Evolutionary conservation across 371 early-diverging fungal genomes (phyloP), one percentile per base, ranked within the genome.

Genomic region (Apophysomyces variabilis): DNA sequence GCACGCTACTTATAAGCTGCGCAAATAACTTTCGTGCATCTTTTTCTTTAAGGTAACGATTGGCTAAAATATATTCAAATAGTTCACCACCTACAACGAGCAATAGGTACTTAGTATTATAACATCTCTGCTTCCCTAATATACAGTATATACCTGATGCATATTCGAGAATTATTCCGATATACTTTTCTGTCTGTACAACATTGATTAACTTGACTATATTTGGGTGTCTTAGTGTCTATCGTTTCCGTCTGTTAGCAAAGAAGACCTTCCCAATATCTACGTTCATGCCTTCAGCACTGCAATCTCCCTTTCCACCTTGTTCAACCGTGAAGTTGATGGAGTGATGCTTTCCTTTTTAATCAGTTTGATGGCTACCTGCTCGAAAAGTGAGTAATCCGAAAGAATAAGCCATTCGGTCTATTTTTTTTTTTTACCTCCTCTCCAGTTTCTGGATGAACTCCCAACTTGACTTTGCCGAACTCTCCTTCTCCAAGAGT

Each of bases 401-500:
- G 3, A 43, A 16, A 45, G 60, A 37, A 38, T 7, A 37, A 39
- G 16, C 12, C 21, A 38, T n/a, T 39, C 36, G 7, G 3, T 4
- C 32, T 41, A 11, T 58, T 11, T 39, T 67, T 36, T 16, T 0
- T 47, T 61, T 70, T 76, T 86, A 95, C 99, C 89, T 96, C 95
- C 74, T 92, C 90, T 12, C 94, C 92, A 1, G 94, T 93, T 54
- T 94, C 79, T 50, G 87, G 89, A 77, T 98, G 94, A 64, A 95
- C 83, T 4, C 95, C 99, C 16, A 97, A 87, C 74, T 98, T 98
- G 68, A 99, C 99, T 80, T 98, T 96, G 56, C 96, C 97, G 76
- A 97, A 98, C 78, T 97, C 98, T 39, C 99, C 99, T 76, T 95
- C 97, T 58, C 99, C 99, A 7, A 99, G 85, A 14, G 95, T 93